Conservation (phyloP, 768 basidiomycete species). For the Tulasnella sp. region DNA sequence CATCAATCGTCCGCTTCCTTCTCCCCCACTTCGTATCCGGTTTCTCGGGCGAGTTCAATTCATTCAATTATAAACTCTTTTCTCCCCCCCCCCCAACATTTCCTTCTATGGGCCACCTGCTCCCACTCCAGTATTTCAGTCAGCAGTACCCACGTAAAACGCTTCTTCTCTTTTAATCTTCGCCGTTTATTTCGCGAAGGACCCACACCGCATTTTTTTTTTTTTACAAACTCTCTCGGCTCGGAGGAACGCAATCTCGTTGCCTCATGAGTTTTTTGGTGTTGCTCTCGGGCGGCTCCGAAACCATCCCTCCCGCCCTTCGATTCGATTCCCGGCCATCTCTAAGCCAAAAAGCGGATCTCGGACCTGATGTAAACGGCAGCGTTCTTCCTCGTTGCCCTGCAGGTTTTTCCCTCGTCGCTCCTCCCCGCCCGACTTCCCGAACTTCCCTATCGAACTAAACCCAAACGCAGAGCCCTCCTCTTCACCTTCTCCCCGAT, state of each 20-base stretch:
- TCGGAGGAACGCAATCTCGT: background rate
- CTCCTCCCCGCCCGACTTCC: background rate
- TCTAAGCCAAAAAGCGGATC: background rate
- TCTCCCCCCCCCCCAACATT: background rate
- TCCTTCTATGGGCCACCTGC: background rate
- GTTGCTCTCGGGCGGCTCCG: background rate
- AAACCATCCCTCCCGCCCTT: background rate
- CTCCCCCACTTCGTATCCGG: background rate
- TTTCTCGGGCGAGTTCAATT: background rate
- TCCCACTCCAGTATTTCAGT: background rate
- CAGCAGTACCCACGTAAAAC: background rate
- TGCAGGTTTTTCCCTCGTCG: background rate
- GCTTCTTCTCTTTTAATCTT: background rate
- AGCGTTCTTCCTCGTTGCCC: background rate
- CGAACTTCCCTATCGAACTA: background rate
- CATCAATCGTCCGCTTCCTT: background rate
- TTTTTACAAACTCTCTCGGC: background rate
- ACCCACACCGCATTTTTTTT: too few relatives aligned
- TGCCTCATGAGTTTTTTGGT: background rate
- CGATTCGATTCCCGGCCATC: background rate
- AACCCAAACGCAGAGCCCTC: background rate
- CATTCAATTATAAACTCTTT: background rate
- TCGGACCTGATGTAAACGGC: background rate
- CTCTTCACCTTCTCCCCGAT: background rate
- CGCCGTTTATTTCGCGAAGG: constrained; percentile 1